A percentile compares a stretch with the other conserved stretches of the same genome.
phyloP scores from a whole-genome alignment of 345 rosid species.

The Draba incana region DNA sequence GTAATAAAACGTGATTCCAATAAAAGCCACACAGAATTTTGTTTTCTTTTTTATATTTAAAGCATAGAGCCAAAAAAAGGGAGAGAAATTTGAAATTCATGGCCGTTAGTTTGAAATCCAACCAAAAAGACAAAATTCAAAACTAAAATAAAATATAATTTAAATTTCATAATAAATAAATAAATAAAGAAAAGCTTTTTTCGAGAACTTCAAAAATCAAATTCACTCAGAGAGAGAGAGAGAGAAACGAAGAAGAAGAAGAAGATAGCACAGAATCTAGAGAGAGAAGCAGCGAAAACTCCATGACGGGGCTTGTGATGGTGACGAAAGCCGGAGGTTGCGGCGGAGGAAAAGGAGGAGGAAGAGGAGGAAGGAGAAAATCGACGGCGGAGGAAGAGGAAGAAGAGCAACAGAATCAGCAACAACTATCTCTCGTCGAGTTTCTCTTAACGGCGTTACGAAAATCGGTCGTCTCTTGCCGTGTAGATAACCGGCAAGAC shows the following conservation, averaged over 20 bases:
- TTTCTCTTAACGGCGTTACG: slow-evolving; percentile 72
- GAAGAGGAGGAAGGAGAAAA: slow-evolving; percentile 34
- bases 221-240: slow-evolving; percentile 19
- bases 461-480: slow-evolving; percentile 85
- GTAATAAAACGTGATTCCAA: slow-evolving; percentile 32
- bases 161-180: not conserved
- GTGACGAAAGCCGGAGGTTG: slow-evolving; percentile 80
- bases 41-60: not conserved
- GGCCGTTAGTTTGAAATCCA: slow-evolving; percentile 67
- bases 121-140: slow-evolving; percentile 49
- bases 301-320: slow-evolving; percentile 87
- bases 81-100: slow-evolving; percentile 59
- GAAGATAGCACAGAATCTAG: slow-evolving; percentile 14
- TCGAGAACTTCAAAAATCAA: slow-evolving; percentile 40
- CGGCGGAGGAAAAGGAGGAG: slow-evolving; percentile 49
- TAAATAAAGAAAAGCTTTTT: slow-evolving; percentile 27
- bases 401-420: slow-evolving; percentile 65
- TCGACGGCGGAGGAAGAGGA: slow-evolving; percentile 42
- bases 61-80: slow-evolving; percentile 48
- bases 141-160: slow-evolving; percentile 4
- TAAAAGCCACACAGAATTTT: slow-evolving; percentile 15
- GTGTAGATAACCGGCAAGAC: slow-evolving; percentile 60
- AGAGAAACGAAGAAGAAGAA: slow-evolving; percentile 34
- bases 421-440: slow-evolving; percentile 66
- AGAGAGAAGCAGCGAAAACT: slow-evolving; percentile 24